Evolutionary conservation across 1,284 basidiomycete genomes (phyloP), one percentile per base, ranked within the genome.

Genomic region (Waitea zeae): DNA sequence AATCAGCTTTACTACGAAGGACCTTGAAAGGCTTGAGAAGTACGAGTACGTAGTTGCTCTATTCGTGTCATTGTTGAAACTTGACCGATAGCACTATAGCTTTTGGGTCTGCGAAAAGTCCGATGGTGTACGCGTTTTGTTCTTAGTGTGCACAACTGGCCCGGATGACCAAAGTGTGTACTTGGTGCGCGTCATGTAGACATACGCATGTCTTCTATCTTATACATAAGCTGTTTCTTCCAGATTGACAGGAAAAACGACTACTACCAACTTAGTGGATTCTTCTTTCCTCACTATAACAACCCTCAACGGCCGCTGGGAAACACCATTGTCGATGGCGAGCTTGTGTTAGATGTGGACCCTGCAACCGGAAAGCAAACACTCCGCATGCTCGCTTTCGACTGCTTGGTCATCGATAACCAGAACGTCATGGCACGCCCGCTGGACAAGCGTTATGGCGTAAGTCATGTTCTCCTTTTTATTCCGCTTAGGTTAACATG

Each of bases 51-150:
- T 70, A 38, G n/a, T 30, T 29, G 4, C 14, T 17, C 20, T 30
- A n/a, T 39, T 26, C 32, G 20, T 31, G 14, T 20, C 13, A 27
- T 13, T 20, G 34, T 39, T 31, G 24, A 35, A 36, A 14, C 36
- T 35, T 30, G 22, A 36, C 24, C 35, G 36, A 9, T 38, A 28
- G 35, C 41, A 22, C 30, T 33, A 24, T 46, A 95, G 89, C 53
- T 98, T 84, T 53, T 99, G 93, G 93, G 93, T 99, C 19, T 96
- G 90, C 58, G 95, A 99, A 59, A 99, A 99, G 62, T 95, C 90
- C n/a, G 95, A 99, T 50, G 95, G 95, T 2, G 59, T 97, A 36
- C 74, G 95, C 29, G 87, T 98, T 20, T 63, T 98, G 30, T 70
- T 97, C 32, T 63, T 95, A 39, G 68, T 98, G 34, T 67, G 79